These are phyloP conservation scores for Pythium insidiosum DNA, from an alignment of 352 stramenopile genomes.

Conservation along the genomic window DNA sequence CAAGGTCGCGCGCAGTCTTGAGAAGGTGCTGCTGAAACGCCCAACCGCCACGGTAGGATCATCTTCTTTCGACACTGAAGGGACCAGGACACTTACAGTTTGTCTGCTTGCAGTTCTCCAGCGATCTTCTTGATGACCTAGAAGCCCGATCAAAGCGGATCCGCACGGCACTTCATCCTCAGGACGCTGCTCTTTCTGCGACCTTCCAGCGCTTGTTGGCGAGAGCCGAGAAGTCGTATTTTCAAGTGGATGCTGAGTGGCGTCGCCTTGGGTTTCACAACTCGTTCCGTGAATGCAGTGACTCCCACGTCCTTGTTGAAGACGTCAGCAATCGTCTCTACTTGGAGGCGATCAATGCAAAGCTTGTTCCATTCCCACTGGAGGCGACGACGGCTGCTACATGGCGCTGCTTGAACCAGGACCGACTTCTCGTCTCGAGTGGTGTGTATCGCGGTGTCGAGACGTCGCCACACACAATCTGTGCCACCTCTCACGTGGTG, in stretches of 20 bases:
- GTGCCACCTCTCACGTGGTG: slow-evolving; percentile 23
- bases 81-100: neutral
- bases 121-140: slow-evolving; percentile 1
- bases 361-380: slow-evolving; percentile 34
- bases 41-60: neutral
- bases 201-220: slow-evolving; percentile 2
- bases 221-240: slow-evolving; percentile 8
- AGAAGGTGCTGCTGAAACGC: slow-evolving; percentile 31
- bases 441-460: slow-evolving; percentile 25
- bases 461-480: slow-evolving; percentile 16
- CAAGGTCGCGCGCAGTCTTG: slow-evolving; percentile 37
- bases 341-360: slow-evolving; percentile 31
- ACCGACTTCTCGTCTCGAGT: slow-evolving; percentile 26
- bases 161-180: neutral
- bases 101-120: neutral
- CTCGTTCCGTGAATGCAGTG: slow-evolving; percentile 12
- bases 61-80: neutral
- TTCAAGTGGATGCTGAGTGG: slow-evolving; percentile 21
- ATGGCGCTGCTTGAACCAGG: slow-evolving; percentile 26
- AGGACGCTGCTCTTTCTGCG: neutral
- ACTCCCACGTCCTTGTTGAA: slow-evolving; percentile 21
- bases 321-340: slow-evolving; percentile 12
- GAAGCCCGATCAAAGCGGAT: neutral
- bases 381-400: slow-evolving; percentile 24
- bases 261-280: slow-evolving; percentile 4